phyloP scores from a whole-genome alignment of 805 yeast genomes.

The Suhomyces canberraensis region DNA sequence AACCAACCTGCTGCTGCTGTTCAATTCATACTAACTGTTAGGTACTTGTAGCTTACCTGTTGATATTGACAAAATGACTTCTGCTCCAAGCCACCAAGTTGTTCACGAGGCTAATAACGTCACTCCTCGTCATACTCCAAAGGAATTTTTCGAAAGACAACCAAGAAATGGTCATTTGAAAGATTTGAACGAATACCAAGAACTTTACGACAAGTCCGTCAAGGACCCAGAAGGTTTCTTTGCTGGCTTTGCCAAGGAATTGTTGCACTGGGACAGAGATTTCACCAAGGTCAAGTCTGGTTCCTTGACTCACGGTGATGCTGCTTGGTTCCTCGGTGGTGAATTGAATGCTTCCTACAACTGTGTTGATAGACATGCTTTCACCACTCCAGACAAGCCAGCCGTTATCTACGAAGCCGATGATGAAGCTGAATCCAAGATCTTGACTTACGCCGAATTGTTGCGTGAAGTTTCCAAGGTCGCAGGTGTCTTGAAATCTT shows the following conservation, averaged over 20 bases:
- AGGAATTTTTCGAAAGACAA: slow-evolving; percentile 53
- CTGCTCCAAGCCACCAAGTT: slow-evolving; percentile 36
- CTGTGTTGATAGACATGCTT: slow-evolving; percentile 81
- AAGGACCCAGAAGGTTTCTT: slow-evolving; percentile 78
- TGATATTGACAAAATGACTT: slow-evolving; percentile 18
- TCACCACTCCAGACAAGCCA: slow-evolving; percentile 62
- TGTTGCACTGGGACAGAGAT: slow-evolving; percentile 76
- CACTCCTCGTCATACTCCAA: slow-evolving; percentile 49
- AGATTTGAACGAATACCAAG: slow-evolving; percentile 63
- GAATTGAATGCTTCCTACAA: slow-evolving; percentile 77
- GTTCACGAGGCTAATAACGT: slow-evolving; percentile 63
- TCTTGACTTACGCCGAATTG: slow-evolving; percentile 67
- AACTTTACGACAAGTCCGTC: slow-evolving; percentile 70
- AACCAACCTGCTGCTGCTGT: too few relatives aligned
- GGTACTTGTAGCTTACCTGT: neutral
- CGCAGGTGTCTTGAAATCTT: slow-evolving; percentile 61
- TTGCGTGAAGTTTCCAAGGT: slow-evolving; percentile 66
- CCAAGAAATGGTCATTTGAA: slow-evolving; percentile 60
- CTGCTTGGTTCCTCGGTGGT: slow-evolving; percentile 79
- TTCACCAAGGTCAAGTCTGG: slow-evolving; percentile 67
- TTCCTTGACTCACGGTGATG: slow-evolving; percentile 50
- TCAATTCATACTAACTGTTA: too few relatives aligned
- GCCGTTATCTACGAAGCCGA: slow-evolving; percentile 83
- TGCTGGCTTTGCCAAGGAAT: slow-evolving; percentile 69
- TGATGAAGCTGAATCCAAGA: slow-evolving; percentile 61